Evolutionary conservation across 331 rosid species (phyloP).

Genomic region (Arachis monticola): DNA sequence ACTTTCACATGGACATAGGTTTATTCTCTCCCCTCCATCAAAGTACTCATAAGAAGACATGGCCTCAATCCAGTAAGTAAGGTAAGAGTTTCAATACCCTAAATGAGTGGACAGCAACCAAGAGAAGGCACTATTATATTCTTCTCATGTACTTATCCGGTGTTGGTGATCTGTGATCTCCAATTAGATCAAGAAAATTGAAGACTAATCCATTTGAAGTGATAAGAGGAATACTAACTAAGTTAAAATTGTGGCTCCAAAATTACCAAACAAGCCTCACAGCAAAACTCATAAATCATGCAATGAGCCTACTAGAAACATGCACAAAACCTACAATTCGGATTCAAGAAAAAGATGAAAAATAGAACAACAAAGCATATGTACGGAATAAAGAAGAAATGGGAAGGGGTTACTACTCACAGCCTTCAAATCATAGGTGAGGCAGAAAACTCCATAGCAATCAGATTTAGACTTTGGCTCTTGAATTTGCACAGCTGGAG

Average conservation of each 20-base stretch:
- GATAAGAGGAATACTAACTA: too few relatives aligned
- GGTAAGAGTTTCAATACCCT: too few relatives aligned
- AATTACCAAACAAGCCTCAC: conserved; percentile 17
- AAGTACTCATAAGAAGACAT: not conserved
- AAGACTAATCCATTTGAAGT: not conserved
- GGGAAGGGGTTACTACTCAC: conserved; percentile 47
- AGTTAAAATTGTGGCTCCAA: conserved; percentile 13
- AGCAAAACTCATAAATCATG: conserved; percentile 1
- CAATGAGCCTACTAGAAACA: not conserved
- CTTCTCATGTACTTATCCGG: conserved; percentile 5
- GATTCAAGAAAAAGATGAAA: conserved; percentile 17
- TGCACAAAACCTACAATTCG: conserved; percentile 20
- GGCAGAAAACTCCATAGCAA: conserved; percentile 90
- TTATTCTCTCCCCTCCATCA: conserved; percentile 4
- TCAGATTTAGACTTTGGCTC: conserved; percentile 68
- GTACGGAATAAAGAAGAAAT: conserved; percentile 14
- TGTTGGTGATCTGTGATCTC: conserved; percentile 12
- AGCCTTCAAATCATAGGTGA: conserved; percentile 91
- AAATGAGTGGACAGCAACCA: not conserved
- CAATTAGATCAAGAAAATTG: not conserved
- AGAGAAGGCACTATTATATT: not conserved
- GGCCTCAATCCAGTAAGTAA: not conserved
- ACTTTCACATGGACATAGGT: too few relatives aligned
- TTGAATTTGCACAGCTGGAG: conserved; percentile 50
- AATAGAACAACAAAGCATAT: not conserved